phyloP scores from a whole-genome alignment of 148 eudicot species.

The Limonium bicolor region DNA sequence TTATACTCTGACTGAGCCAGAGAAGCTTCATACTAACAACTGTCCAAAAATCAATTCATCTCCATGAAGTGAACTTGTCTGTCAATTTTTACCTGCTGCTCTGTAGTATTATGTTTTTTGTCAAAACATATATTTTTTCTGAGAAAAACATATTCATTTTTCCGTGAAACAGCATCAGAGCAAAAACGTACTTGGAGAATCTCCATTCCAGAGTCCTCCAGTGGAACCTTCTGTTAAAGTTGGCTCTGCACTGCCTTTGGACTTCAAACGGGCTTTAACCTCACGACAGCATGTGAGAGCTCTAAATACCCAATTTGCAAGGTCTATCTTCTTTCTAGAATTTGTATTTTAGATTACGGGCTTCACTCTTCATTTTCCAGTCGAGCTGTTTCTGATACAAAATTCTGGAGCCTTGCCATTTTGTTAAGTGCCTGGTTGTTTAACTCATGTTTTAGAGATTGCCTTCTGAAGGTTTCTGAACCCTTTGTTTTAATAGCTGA shows the following conservation, averaged over 20 bases:
- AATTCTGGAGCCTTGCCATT: too few relatives aligned
- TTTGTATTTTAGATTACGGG: too few relatives aligned
- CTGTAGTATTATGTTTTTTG: too few relatives aligned
- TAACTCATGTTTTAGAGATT: neutral
- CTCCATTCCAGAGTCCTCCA: conserved; percentile 25
- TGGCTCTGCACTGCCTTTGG: conserved; percentile 29
- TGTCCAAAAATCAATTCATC: too few relatives aligned
- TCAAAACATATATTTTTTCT: too few relatives aligned
- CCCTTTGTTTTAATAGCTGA: neutral
- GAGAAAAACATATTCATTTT: too few relatives aligned
- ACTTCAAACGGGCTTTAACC: conserved; percentile 45
- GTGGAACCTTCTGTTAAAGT: conserved; percentile 28
- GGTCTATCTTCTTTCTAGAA: conserved; percentile 30
- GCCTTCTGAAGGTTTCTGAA: neutral
- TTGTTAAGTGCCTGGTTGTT: neutral
- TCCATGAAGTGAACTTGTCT: too few relatives aligned
- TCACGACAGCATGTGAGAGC: conserved; percentile 88
- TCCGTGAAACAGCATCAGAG: conserved; percentile 37
- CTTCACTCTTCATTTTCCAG: neutral
- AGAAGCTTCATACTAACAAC: too few relatives aligned
- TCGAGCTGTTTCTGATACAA: too few relatives aligned
- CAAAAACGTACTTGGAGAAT: conserved; percentile 42
- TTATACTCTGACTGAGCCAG: too few relatives aligned
- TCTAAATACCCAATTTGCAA: conserved; percentile 85
- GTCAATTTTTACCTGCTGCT: too few relatives aligned